Evolutionary conservation across 2,329 filamentous ascomycete species (phyloP), one percentile per base, ranked within the genome.

Genomic region (Ophiocordyceps camponoti-rufipedis): DNA sequence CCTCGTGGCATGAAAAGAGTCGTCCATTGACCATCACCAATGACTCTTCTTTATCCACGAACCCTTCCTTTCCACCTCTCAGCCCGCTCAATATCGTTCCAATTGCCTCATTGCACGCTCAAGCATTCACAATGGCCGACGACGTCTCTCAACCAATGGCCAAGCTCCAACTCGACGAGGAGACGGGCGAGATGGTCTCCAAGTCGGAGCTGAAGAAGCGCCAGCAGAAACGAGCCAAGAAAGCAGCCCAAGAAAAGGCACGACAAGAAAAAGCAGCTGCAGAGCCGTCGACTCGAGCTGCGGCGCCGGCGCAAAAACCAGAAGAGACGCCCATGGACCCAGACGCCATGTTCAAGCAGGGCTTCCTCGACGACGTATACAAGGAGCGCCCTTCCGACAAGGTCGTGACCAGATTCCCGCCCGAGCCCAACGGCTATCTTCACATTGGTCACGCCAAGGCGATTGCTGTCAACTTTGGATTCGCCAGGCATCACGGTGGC

Each of bases 381-480:
- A 74, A 79, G 49, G 74, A 82, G 61, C 71, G 77, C 43, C 78
- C 79, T 2, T 66, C 69, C 41, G 74, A 72, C 52, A 64, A 68
- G 13, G 77, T 81, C 18, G 62, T 80, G 43, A 87, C 82, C 4
- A 77, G 83, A 52, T 88, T 89, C 57, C 84, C 84, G 2, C 84
- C 84, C 18, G 84, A 89, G 64, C 91, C 91, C 43, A 96, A 96
- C 61, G 91, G 89, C 46, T 95, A 82, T 60, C 74, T 95, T 10
- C 88, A 95, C 58, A 83, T 96, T 53, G 89, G 89, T 18, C 91
- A 96, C 59, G 84, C 83, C 52, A 96, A 96, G 67, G 89, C 91
- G 19, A 95, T 96, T 60, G 82, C 86, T 0, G 78, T 96, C 62
- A 95, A 96, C 65, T 96, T 96, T 64, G 89, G 89, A 7, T 96